Evolutionary conservation across 2,329 filamentous ascomycete genomes (phyloP), one percentile per base, ranked within the genome.

Genomic region (Tolypocladium tropicale): DNA sequence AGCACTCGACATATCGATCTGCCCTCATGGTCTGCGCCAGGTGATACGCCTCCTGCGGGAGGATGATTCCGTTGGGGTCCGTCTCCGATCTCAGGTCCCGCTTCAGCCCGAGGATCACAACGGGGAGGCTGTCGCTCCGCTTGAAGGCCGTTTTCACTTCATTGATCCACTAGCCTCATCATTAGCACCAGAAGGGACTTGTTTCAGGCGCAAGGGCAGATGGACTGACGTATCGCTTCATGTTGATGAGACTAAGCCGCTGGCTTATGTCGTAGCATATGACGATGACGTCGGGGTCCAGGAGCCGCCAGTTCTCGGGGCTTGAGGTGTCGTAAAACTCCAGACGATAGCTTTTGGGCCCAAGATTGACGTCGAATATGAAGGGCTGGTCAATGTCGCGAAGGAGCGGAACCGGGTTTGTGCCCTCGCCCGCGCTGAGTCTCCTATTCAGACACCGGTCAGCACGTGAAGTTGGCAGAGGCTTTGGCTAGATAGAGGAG

Each of bases 1-100:
- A 84, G 68, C 82, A 86, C 63, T 86, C 83, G 65, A 84, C 77
- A 62, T 85, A 86, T 59, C 78, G 79, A 67, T 86, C 83, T 51
- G 76, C 81, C 54, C 82, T 72, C 74, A 85, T 75, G 60, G 78
- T 75, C 63, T 84, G 81, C 25, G 82, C 77, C 53, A 77, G 66
- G 30, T 74, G 74, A 63, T 83, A 81, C 1, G 75, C 82, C 67
- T 85, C 83, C 58, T 85, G 78, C 12, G 83, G 83, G 58, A 82
- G 80, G 53, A 85, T 81, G 60, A 80, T 77, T 33, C 81, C 81
- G 57, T 83, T 82, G 2, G 80, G 80, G 61, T 85, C 81, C 14
- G 72, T 70, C 58, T 83, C 80, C 2, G 78, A 80, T 56, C 80
- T 72, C 54, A 84, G 67, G 61, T 86, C 83, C 57, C 83, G 74